Conservation (phyloP, 139 green algal species). For the Yamagishiella unicocca region DNA sequence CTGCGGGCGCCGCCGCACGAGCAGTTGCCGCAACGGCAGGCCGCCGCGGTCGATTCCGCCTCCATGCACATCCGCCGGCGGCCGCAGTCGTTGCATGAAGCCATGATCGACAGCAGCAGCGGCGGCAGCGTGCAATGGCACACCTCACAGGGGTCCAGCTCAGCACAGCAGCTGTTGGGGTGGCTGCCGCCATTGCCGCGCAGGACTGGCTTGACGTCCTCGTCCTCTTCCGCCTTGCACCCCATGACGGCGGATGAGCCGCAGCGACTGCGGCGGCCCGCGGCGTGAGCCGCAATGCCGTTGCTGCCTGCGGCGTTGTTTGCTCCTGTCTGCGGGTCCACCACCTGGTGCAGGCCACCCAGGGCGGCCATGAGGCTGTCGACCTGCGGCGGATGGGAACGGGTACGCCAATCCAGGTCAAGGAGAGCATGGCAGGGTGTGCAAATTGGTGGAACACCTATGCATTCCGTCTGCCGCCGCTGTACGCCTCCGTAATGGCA, state of each 20-base stretch:
- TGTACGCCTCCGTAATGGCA: no score
- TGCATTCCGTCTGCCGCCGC: no score
- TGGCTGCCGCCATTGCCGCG: neutral
- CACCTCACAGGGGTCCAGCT: constrained; percentile 63
- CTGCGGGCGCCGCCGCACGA: neutral
- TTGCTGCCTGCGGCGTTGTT: neutral
- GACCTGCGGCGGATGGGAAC: neutral
- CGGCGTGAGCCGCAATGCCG: neutral
- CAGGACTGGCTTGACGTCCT: constrained; percentile 25
- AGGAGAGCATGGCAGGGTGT: no score
- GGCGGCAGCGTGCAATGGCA: constrained; percentile 69
- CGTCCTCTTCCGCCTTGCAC: constrained; percentile 15
- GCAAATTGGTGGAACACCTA: no score
- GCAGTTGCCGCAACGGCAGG: neutral
- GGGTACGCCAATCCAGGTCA: no score
- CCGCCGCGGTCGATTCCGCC: neutral
- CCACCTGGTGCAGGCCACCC: constrained; percentile 32
- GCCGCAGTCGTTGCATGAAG: constrained; percentile 63
- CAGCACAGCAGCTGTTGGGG: neutral
- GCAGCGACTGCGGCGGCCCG: constrained; percentile 21
- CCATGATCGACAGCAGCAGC: constrained; percentile 68
- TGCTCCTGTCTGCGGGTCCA: neutral
- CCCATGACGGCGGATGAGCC: neutral
- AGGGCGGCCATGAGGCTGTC: constrained; percentile 47
- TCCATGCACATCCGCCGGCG: constrained; percentile 53